A percentile compares a stretch with the other conserved stretches of the same genome.
phyloP scores from a whole-genome alignment of 176 grass and related monocot species.

The Aegilops bicornis region DNA sequence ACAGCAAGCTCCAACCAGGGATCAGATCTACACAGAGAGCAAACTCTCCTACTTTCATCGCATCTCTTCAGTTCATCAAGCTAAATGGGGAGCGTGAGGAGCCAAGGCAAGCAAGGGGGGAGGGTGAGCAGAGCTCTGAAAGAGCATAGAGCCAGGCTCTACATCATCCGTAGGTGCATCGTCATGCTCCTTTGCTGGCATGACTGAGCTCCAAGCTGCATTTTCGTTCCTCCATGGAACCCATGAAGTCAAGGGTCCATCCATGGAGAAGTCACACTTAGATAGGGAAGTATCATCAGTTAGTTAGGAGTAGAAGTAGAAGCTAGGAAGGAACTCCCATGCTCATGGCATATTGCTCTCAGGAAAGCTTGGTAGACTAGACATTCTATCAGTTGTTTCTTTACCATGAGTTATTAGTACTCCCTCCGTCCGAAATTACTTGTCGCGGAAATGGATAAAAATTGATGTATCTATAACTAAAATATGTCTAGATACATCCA shows the following conservation, averaged over 20 bases:
- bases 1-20: constrained; percentile 16
- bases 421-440: too few species aligned
- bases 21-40: constrained; percentile 34
- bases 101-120: constrained; percentile 49
- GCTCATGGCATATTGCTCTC: constrained; percentile 18
- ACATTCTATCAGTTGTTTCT: constrained; percentile 25
- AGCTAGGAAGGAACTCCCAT: constrained; percentile 26
- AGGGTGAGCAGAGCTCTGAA: constrained; percentile 53
- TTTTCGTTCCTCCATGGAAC: constrained; percentile 25
- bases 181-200: constrained; percentile 79
- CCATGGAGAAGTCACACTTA: constrained; percentile 28
- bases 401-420: not conserved
- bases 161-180: constrained; percentile 69
- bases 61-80: constrained; percentile 18
- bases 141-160: constrained; percentile 66
- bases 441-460: too few species aligned
- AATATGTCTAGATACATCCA: too few species aligned
- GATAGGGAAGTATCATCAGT: constrained; percentile 30
- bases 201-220: constrained; percentile 32
- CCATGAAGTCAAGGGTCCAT: constrained; percentile 18
- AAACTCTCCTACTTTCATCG: not conserved
- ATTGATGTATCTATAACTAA: too few species aligned
- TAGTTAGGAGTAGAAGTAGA: constrained; percentile 21
- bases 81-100: constrained; percentile 42
- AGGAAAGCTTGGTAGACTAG: constrained; percentile 16